Evolutionary conservation across 805 yeast species (phyloP), one percentile per base, ranked within the genome.

Genomic region (Lipomyces anomalus): DNA sequence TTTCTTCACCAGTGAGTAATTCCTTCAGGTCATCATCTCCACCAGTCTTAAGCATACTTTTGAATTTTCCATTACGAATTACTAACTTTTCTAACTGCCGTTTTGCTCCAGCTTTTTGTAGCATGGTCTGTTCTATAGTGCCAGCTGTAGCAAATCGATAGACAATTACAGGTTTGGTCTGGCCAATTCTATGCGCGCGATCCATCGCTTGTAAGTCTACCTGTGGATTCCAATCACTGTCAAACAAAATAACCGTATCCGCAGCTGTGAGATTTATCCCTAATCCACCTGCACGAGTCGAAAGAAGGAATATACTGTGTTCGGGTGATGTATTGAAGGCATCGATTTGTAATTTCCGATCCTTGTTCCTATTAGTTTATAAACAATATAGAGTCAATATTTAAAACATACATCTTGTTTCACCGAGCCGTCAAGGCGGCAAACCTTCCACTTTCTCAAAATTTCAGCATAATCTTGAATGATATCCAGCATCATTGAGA

Each of bases 221-320:
- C 60, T 90, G 97, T 0, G 97, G 98, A 59, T 90, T 90, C 95
- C 97, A 90, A 61, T 90, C 98, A 46, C 87, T 83, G 59, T 90
- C 98, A 60, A 86, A 88, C 7, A 90, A 58, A 3, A 90, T 76
- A 1, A 92, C 97, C 1, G 95, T 81, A 53, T 92, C 97, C 0
- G 97, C 95, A 0, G 82, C 79, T 0, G 82, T 76, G 44, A 90
- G 69, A 59, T 90, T 90, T 35, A 90, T 78, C 4, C 98, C 98
- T 26, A 90, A 72, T 0, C 97, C 97, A 6, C 97, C 98, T 0
- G 97, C 90, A 51, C 97, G 72, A 0, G 98, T 92, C 11, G 95
- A 83, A 11, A 92, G 69, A 42, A 92, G 63, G 53, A 90, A 90
- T 1, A 88, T 71, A 22, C 68, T 65, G 22, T 60, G 57, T 11